Evolutionary conservation across 2,329 filamentous ascomycete species (phyloP).

Genomic region (Botryotinia narcissicola): DNA sequence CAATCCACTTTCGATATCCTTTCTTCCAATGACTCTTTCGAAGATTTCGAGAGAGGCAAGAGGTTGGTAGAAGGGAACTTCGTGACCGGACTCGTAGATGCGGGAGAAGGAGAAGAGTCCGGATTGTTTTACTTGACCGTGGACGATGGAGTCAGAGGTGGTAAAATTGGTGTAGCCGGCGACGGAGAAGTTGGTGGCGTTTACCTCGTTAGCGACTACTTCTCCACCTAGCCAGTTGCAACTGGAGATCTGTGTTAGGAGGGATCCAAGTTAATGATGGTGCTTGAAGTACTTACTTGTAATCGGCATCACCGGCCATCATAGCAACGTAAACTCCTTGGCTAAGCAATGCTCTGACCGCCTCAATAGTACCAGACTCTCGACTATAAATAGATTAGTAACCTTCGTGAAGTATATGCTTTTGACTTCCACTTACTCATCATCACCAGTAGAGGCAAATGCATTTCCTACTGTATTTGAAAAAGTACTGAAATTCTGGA

Average conservation of each 20-base stretch:
- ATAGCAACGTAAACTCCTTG: conserved; percentile 65
- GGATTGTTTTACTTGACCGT: conserved; percentile 70
- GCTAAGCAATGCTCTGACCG: conserved; percentile 58
- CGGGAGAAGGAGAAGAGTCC: conserved; percentile 67
- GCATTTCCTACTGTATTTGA: conserved; percentile 45
- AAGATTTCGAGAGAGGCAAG: conserved; percentile 52
- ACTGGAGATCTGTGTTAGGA: conserved; percentile 55
- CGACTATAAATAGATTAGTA: conserved; percentile 35
- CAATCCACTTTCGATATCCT: conserved; percentile 53
- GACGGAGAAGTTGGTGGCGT: conserved; percentile 47
- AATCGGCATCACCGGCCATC: conserved; percentile 54
- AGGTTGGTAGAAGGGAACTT: conserved; percentile 54
- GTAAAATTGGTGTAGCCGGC: conserved; percentile 71
- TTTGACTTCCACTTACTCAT: conserved; percentile 28
- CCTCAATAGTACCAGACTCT: conserved; percentile 46
- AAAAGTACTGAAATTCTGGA: conserved; percentile 53
- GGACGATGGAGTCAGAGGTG: conserved; percentile 61
- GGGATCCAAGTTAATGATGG: conserved; percentile 41
- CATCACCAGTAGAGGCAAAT: conserved; percentile 50
- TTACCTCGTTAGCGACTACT: conserved; percentile 60
- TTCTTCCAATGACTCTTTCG: conserved; percentile 47
- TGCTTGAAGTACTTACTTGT: conserved; percentile 44
- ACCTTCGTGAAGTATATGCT: neutral
- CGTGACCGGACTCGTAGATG: conserved; percentile 63
- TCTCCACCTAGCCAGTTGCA: conserved; percentile 72